These are phyloP conservation scores for Melampsora larici-populina DNA, from an alignment of 1,284 basidiomycete species.

Conservation along the genomic window DNA sequence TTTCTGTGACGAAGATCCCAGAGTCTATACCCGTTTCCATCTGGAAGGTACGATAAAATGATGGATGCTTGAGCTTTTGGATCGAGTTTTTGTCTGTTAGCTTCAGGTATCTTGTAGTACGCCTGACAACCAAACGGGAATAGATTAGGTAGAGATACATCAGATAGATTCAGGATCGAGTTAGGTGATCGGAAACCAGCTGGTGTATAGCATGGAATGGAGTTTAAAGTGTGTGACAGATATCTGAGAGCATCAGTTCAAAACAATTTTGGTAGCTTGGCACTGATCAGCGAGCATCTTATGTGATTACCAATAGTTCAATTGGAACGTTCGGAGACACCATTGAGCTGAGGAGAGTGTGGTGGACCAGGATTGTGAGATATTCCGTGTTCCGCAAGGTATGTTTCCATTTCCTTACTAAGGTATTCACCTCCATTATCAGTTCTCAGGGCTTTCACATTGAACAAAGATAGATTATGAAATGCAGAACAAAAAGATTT, in stretches of 20 bases:
- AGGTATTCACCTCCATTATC: conserved; percentile 54
- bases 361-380: conserved; percentile 52
- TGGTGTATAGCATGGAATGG: background rate
- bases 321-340: too few species aligned
- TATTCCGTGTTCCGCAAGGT: conserved; percentile 52
- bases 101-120: background rate
- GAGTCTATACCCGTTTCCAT: conserved; percentile 8
- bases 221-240: background rate
- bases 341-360: too few species aligned
- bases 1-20: background rate
- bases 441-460: conserved; percentile 52
- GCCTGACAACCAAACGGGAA: conserved; percentile 19
- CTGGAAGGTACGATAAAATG: conserved; percentile 5
- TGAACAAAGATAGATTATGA: conserved; percentile 47
- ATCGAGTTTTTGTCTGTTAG: background rate
- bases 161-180: background rate
- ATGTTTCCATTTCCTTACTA: conserved; percentile 48
- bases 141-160: background rate
- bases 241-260: conserved; percentile 14
- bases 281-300: background rate
- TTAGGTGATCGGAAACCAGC: background rate
- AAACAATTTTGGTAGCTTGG: background rate
- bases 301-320: conserved; percentile 46
- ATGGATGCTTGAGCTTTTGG: background rate
- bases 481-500: conserved; percentile 51